Conservation (phyloP, 208 protist genomes). For the Crithidia sp. region DNA sequence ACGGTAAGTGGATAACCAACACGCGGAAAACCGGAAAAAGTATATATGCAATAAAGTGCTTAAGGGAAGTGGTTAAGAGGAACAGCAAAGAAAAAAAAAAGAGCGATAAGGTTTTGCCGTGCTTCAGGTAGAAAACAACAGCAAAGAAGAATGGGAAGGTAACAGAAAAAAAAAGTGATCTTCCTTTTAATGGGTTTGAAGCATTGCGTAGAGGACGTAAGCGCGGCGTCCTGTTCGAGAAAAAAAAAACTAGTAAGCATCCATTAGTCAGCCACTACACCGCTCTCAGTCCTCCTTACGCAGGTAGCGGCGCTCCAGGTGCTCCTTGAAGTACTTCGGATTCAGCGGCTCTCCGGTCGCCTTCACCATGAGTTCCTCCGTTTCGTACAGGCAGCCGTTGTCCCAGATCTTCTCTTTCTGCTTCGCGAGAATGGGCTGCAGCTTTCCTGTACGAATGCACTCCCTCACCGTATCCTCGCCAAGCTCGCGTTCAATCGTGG, state of each 20-base stretch:
- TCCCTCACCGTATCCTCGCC: slow-evolving; percentile 40
- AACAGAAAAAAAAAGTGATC: no score
- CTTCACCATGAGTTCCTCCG: slow-evolving; percentile 68
- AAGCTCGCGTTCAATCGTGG: slow-evolving; percentile 53
- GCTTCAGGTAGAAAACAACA: no score
- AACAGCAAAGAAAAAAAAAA: no score
- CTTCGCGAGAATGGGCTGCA: slow-evolving; percentile 53
- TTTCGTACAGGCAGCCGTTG: slow-evolving; percentile 44
- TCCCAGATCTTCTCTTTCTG: slow-evolving; percentile 71
- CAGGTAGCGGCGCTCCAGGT: slow-evolving; percentile 80
- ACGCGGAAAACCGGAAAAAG: no score
- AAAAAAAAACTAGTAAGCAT: neutral
- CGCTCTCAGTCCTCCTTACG: slow-evolving; percentile 10
- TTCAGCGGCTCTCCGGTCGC: slow-evolving; percentile 79
- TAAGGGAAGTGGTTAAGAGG: no score
- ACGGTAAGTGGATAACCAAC: no score
- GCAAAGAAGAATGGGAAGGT: no score
- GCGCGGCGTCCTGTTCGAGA: neutral
- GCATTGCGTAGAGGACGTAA: no score
- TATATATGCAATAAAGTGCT: no score
- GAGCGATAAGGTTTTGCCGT: no score
- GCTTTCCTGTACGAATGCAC: slow-evolving; percentile 49
- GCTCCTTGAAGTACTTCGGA: slow-evolving; percentile 62
- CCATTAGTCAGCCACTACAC: neutral
- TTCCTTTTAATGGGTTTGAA: no score